Percentiles rank a stretch among this genome's conserved stretches.
phyloP scores from a whole-genome alignment of 371 early-diverging fungal genomes.

The Phascolomyces articulosus region DNA sequence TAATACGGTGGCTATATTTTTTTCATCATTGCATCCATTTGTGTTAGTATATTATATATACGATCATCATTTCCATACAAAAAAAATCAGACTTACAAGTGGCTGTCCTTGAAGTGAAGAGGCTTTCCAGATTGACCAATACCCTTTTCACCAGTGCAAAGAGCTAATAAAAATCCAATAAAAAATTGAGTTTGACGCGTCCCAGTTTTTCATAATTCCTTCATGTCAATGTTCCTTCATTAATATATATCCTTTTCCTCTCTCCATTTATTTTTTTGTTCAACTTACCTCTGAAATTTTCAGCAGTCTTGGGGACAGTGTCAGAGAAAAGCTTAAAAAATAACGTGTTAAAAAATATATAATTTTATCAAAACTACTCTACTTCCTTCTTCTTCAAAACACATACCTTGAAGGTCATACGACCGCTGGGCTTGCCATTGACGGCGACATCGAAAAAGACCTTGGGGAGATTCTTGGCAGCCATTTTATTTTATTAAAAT shows the following conservation, averaged over 20 bases:
- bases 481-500: constrained; percentile 12
- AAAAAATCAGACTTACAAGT: constrained; percentile 77
- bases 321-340: constrained; percentile 80
- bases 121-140: constrained; percentile 50
- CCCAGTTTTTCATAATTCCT: no score
- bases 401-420: constrained; percentile 29
- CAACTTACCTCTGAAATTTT: constrained; percentile 95
- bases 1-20: constrained; percentile 80
- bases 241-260: no score
- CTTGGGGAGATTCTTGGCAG: constrained; percentile 31
- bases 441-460: constrained; percentile 71
- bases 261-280: no score
- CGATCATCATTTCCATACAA: no score
- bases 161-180: no score
- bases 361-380: no score
- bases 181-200: no score
- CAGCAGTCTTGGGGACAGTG: constrained; percentile 94
- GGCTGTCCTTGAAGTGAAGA: constrained; percentile 80
- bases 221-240: not conserved
- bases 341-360: not conserved
- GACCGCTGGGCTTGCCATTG: constrained; percentile 58
- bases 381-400: no score
- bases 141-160: constrained; percentile 79
- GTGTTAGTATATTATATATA: not conserved
- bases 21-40: not conserved